Base-by-base conservation (phyloP, 2,329 filamentous ascomycete species). In the Bipolaris victoriae region DNA sequence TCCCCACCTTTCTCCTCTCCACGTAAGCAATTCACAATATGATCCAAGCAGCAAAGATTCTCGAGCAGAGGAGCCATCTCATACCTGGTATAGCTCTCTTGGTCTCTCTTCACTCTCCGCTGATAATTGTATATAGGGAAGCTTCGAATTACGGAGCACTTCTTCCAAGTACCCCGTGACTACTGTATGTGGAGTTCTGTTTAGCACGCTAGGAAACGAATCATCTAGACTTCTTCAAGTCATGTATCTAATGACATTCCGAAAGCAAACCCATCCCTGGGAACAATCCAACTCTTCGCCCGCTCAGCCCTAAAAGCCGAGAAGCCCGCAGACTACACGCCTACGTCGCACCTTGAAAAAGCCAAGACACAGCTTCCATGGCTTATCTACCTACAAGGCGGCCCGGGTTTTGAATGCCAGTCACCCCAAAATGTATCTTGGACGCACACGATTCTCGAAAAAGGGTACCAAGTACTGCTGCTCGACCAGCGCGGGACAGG, bases 401-500 rank as follows among this genome's bases (percentile, higher is more conserved):
- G 94, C 0, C 94, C 93, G 0, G 93, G 93, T 3, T 88, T 90
- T 69, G 88, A 89, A 59, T 93, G 91, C 70, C 81, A 84, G 5
- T 81, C 88, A 48, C 93, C 94, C 1, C 89, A 96, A 71, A 84
- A 90, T 57, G 85, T 87, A 59, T 81, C 87, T 7, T 85, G 92
- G 71, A 90, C 90, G n/a, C 84, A 86, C 31, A 80, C 83, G 29
- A 83, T 92, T 54, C 82, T 97, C 5, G 86, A 88, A 58, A 88
- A 88, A 61, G 93, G 93, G 15, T 97, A 97, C 71, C 90, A 96
- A 75, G 74, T 88, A 44, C 84, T 98, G 2, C 88, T 90, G 62
- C 83, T 98, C n/a, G 94, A 98, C 75, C 93, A 97, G 74, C 87
- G 94, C 49, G 94, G 94, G 11, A 96, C 92, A 3, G 94, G 94